A percentile compares a stretch with the other conserved stretches of the same genome.
phyloP scores from a whole-genome alignment of 805 yeast species.

The Clavispora carvajalis region DNA sequence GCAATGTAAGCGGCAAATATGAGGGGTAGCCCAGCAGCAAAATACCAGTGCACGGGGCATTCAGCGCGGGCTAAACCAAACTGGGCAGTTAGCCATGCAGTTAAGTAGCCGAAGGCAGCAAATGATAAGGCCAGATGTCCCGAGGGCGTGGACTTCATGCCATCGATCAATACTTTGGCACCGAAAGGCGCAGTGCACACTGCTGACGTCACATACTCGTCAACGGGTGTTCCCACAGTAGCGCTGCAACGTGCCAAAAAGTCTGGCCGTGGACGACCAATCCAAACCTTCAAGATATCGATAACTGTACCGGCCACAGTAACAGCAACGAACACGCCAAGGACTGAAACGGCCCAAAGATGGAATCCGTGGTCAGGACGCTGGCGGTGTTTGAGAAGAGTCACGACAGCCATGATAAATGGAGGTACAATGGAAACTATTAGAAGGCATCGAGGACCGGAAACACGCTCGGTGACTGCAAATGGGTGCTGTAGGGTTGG shows the following conservation, averaged over 20 bases:
- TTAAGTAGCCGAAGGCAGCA: constrained; percentile 42
- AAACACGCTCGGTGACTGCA: constrained; percentile 26
- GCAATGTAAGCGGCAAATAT: constrained; percentile 22
- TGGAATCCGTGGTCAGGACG: constrained; percentile 13
- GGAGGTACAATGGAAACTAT: constrained; percentile 25
- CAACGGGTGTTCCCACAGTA: constrained; percentile 6
- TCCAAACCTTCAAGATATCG: constrained; percentile 33
- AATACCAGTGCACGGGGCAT: constrained; percentile 8
- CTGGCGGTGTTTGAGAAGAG: constrained; percentile 6
- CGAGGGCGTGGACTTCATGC: constrained; percentile 53
- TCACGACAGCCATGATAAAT: constrained; percentile 13
- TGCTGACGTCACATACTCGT: constrained; percentile 15
- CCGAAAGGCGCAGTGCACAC: constrained; percentile 26
- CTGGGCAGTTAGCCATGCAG: constrained; percentile 47
- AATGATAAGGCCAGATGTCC: constrained; percentile 56
- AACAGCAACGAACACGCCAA: constrained; percentile 26
- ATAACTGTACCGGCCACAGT: constrained; percentile 29
- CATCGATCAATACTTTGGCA: constrained; percentile 34
- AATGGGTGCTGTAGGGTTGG: constrained; percentile 33
- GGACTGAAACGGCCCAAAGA: constrained; percentile 23
- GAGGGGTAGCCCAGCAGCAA: constrained; percentile 15
- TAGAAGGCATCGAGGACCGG: constrained; percentile 21
- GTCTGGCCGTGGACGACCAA: constrained; percentile 19
- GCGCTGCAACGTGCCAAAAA: constrained; percentile 15
- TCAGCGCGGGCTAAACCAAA: constrained; percentile 11